phyloP scores from a whole-genome alignment of 805 yeast species.

The Kodamaea sagamina region DNA sequence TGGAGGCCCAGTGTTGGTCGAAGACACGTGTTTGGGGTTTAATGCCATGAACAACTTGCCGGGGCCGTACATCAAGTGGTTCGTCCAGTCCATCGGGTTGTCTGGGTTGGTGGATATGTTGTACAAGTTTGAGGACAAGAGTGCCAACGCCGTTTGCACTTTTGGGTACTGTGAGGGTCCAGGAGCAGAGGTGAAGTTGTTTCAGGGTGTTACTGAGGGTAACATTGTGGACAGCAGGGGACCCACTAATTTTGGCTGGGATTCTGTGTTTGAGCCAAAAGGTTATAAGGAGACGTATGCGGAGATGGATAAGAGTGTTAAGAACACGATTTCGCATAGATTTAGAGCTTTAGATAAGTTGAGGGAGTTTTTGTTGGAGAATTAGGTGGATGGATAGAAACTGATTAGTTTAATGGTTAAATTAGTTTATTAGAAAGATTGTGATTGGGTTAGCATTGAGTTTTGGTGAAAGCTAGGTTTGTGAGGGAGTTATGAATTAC shows the following conservation, averaged over 20 bases:
- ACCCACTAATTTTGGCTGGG: constrained; percentile 90
- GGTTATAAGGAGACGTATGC: constrained; percentile 76
- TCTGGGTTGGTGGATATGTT: constrained; percentile 77
- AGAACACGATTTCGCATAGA: constrained; percentile 86
- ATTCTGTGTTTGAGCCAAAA: constrained; percentile 81
- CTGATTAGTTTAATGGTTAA: too few species aligned
- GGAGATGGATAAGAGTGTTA: constrained; percentile 75
- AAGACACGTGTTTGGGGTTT: constrained; percentile 90
- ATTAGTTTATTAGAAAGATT: too few species aligned
- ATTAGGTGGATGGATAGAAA: constrained; percentile 10
- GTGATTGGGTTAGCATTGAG: too few species aligned
- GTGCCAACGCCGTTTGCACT: constrained; percentile 87
- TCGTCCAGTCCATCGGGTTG: constrained; percentile 71
- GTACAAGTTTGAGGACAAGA: constrained; percentile 76
- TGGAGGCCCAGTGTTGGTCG: constrained; percentile 85
- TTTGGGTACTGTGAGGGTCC: constrained; percentile 89
- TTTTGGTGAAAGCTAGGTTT: too few species aligned
- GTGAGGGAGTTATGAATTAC: too few species aligned
- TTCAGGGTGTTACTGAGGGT: constrained; percentile 86
- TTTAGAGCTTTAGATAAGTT: constrained; percentile 78
- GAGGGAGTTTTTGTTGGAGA: constrained; percentile 49
- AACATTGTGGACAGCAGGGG: constrained; percentile 77
- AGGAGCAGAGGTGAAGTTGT: constrained; percentile 66
- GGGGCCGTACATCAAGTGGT: constrained; percentile 96
- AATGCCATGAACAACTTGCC: constrained; percentile 80